Evolutionary conservation across 257 asterid genomes (phyloP), one percentile per base, ranked within the genome.

Genomic region (Solanum chiquidenum): DNA sequence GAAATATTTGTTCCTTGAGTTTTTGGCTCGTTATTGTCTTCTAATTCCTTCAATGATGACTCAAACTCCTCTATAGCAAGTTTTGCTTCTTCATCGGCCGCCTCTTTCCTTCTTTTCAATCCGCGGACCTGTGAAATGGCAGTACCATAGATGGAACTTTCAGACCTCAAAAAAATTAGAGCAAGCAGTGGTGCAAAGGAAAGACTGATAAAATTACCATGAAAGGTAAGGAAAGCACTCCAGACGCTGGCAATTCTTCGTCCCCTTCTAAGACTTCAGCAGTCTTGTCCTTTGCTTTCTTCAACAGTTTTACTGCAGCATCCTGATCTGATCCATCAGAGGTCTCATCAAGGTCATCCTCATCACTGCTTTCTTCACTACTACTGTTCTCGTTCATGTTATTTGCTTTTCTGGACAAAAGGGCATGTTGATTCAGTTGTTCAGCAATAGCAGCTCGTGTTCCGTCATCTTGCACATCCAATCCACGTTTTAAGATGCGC

Each of bases 181-280:
- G 73, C 46, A 87, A 60, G 34, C 29, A 69, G 44, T 60, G 38
- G 71, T 84, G 52, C 66, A 55, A 90, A 20, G 73, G 88, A 69
- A 85, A 42, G 86, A 44, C 87, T 86, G 85, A 87, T 38, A 88
- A 87, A 69, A 44, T 83, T 91, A 97, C 99, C 99, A 95, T 96
- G 94, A 97, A 97, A 44, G 99, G 98, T 92, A 97, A 93, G 85
- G 98, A 92, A 87, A 94, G 93, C 90, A 97, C 95, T 89, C 98
- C 99, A 10, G 98, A 91, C 33, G 66, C 86, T 62, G 99, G 98
- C 89, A 93, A 74, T 88, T 94, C 98, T 73, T 95, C 98, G 87
- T 94, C 94, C 86, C 86, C 95, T 87, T 94, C 95, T 73, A 96
- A 86, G 73, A 90, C 91, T 90, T 90, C 88, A 72, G 91, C 89